Base-by-base conservation (phyloP, 192 early-diverging fungal species). In the Entrophospora sp. region DNA sequence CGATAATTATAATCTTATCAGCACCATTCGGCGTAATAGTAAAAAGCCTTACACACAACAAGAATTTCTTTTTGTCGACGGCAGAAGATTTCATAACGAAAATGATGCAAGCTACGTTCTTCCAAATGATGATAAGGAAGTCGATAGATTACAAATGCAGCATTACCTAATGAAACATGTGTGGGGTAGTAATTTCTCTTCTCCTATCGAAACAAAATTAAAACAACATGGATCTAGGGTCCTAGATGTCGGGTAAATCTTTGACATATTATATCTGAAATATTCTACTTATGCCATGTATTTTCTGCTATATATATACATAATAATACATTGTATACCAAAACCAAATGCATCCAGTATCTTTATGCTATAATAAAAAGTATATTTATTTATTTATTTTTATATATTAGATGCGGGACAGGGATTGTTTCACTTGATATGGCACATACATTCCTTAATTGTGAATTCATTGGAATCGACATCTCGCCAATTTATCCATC, bases 401-500 rank as follows among this genome's bases (percentile, higher is more conserved):
- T 2, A 46, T 18, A 46, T n/a, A 46, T 24, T 46, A 46, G 55
- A 13, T 57, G 55, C 24, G 74, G 72, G 2, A 61, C 69, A 0
- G 75, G 75, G 1, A 62, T 67, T 8, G 74, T 72, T 72, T 64
- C 71, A 5, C 40, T 77, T 8, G 72, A 71, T 43, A 71, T 74
- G 73, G 69, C 69, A 13, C 61, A 57, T 25, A 66, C 74, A 10
- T 71, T 73, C 32, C 72, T 65, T 13, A 64, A 61, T 14, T 60
- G 69, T n/a, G 69, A 71, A 1, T 51, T 71, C 35, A 31, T 69
- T 38, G 75, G 75, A 10, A 63, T 73, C 0, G 75, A 77, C 40
- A 69, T 77, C 62, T 68, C 61, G 20, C n/a, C 69, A 28, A 68
- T 71, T 27, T 74, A 71, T 51, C 75, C 75, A 0, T 22, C 65